These are phyloP conservation scores for Penicillium sp. DNA, from an alignment of 2,329 filamentous ascomycete genomes.

Conservation along the genomic window DNA sequence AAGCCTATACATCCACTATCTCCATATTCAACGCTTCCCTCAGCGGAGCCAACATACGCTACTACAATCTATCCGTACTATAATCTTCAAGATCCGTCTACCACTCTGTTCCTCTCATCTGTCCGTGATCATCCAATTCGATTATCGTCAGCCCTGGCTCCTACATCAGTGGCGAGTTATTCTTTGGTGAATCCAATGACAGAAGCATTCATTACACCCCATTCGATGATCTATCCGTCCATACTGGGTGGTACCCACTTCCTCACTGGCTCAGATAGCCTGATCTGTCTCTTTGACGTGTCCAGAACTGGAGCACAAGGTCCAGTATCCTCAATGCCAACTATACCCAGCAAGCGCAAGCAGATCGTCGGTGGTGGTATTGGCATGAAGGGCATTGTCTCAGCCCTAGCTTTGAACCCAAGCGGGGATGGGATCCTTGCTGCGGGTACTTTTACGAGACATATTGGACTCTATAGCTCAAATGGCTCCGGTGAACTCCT, in stretches of 20 bases:
- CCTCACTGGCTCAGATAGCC: slow-evolving; percentile 56
- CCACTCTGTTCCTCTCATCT: slow-evolving; percentile 53
- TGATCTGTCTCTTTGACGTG: slow-evolving; percentile 58
- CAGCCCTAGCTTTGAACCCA: slow-evolving; percentile 50
- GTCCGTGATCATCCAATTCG: slow-evolving; percentile 56
- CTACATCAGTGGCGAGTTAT: slow-evolving; percentile 52
- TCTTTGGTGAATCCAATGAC: slow-evolving; percentile 55
- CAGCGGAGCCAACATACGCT: slow-evolving; percentile 53
- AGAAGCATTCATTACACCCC: slow-evolving; percentile 56
- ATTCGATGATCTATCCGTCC: slow-evolving; percentile 54
- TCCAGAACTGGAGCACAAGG: slow-evolving; percentile 46
- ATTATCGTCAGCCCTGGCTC: slow-evolving; percentile 55
- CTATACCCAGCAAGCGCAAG: slow-evolving; percentile 51
- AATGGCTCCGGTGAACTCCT: slow-evolving; percentile 51
- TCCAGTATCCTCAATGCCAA: slow-evolving; percentile 47
- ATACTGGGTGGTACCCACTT: slow-evolving; percentile 51
- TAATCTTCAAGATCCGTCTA: slow-evolving; percentile 51
- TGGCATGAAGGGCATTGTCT: slow-evolving; percentile 58
- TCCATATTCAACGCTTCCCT: slow-evolving; percentile 49
- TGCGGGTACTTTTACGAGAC: slow-evolving; percentile 57
- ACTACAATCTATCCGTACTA: slow-evolving; percentile 57
- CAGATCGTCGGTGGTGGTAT: slow-evolving; percentile 48
- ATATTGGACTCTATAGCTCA: slow-evolving; percentile 56
- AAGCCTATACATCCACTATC: slow-evolving; percentile 39
- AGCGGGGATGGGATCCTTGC: slow-evolving; percentile 51